Conservation (phyloP, 148 eudicot genomes). For the Chenopodium suecicum region DNA sequence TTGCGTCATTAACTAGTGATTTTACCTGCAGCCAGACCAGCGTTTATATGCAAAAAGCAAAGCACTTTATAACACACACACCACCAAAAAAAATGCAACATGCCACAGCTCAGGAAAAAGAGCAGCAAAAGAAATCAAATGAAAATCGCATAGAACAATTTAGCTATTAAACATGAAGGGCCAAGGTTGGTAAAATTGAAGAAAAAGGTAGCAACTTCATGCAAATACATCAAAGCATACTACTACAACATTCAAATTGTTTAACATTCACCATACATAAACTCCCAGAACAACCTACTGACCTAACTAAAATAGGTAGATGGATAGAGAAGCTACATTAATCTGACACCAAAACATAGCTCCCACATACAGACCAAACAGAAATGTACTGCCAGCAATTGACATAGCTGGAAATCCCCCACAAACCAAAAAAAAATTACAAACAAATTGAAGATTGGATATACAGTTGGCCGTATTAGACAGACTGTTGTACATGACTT, state of each 20-base stretch:
- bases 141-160: too few relatives aligned
- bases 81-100: not conserved
- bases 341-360: not conserved
- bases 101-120: not conserved
- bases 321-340: not conserved
- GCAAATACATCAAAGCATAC: not conserved
- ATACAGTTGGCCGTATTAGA: not conserved
- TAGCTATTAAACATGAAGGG: not conserved
- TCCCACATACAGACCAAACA: not conserved
- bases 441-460: not conserved
- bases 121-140: not conserved
- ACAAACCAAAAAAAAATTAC: not conserved
- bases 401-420: not conserved
- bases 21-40: conserved; percentile 61
- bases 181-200: not conserved
- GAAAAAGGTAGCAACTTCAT: not conserved
- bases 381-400: not conserved
- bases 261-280: not conserved
- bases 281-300: not conserved
- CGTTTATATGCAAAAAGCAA: not conserved
- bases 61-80: not conserved
- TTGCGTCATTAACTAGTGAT: conserved; percentile 80
- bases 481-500: not conserved
- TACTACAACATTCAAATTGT: not conserved
- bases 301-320: not conserved